Conservation (phyloP, 352 stramenopile genomes). For the Phytophthora fragariaefolia region DNA sequence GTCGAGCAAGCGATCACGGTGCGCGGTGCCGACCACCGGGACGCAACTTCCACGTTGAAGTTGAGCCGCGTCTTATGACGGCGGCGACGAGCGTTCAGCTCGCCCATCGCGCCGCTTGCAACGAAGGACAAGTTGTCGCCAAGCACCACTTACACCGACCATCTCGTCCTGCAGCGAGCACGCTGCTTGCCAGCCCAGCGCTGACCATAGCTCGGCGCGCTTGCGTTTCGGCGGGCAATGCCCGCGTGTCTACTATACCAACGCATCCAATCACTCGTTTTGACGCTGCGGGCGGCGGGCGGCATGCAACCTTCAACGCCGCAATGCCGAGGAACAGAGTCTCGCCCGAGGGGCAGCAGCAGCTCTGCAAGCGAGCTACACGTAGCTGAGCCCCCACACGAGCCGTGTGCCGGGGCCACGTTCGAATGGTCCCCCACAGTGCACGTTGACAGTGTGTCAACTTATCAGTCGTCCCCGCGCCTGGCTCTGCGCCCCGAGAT, state of each 20-base stretch:
- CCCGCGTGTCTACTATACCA: slow-evolving; percentile 3
- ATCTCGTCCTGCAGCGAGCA: too few relatives aligned
- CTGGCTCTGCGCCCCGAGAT: neutral
- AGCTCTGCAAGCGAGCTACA: too few relatives aligned
- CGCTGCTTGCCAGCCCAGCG: neutral
- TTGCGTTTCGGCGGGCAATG: slow-evolving; percentile 23
- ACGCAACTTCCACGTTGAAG: slow-evolving; percentile 18
- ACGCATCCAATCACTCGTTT: neutral
- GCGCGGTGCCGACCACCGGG: slow-evolving; percentile 16
- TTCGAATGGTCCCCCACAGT: too few relatives aligned
- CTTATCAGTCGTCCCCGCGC: neutral
- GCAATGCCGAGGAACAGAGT: too few relatives aligned
- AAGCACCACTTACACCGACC: too few relatives aligned
- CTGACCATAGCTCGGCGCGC: neutral
- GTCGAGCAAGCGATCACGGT: neutral
- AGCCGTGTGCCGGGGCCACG: neutral
- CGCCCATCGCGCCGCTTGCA: too few relatives aligned
- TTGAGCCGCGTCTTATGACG: neutral
- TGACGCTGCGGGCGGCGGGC: too few relatives aligned
- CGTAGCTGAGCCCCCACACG: too few relatives aligned
- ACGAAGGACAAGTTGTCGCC: too few relatives aligned
- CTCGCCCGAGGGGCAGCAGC: too few relatives aligned
- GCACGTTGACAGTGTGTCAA: too few relatives aligned
- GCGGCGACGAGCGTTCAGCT: neutral
- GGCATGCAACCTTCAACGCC: too few relatives aligned